Percentiles rank a stretch among this genome's conserved stretches.
Conservation (phyloP, 1,284 basidiomycete species). For the Irpex sp. region DNA sequence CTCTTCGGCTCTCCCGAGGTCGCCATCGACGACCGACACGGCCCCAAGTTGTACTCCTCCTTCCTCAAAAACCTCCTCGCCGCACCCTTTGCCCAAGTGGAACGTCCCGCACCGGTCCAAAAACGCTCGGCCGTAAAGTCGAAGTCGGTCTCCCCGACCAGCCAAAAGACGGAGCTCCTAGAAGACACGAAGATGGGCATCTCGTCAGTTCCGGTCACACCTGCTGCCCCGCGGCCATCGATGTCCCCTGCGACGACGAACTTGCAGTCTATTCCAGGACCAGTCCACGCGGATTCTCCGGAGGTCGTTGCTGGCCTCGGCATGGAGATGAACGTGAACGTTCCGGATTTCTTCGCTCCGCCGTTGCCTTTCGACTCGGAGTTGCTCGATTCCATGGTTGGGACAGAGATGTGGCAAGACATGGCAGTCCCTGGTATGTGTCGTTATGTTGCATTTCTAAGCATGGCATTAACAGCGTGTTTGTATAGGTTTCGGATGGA, state of each 20-base stretch:
- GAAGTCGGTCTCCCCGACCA: conserved; percentile 14
- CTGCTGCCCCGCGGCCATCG: conserved; percentile 9
- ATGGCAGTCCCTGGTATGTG: conserved; percentile 48
- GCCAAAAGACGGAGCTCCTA: conserved; percentile 8
- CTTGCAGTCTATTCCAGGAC: background rate
- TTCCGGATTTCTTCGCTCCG: conserved; percentile 20
- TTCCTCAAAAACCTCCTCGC: conserved; percentile 71
- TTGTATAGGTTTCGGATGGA: conserved; percentile 14
- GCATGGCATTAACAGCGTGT: background rate
- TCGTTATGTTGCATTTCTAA: background rate
- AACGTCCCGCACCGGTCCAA: conserved; percentile 19
- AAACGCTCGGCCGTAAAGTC: conserved; percentile 14
- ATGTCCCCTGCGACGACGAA: background rate
- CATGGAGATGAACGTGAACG: background rate
- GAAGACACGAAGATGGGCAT: conserved; percentile 1
- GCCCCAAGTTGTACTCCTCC: conserved; percentile 69
- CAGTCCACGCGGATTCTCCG: conserved; percentile 4
- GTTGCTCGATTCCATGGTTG: conserved; percentile 55
- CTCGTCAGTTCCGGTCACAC: background rate
- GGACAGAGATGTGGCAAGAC: conserved; percentile 47
- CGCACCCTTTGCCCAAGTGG: conserved; percentile 43
- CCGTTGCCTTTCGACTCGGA: conserved; percentile 55
- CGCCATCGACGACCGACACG: conserved; percentile 71
- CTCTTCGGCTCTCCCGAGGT: conserved; percentile 63
- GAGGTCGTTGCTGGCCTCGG: background rate